Evolutionary conservation across 371 early-diverging fungal genomes (phyloP).

Genomic region (Rhizomucor miehei): DNA sequence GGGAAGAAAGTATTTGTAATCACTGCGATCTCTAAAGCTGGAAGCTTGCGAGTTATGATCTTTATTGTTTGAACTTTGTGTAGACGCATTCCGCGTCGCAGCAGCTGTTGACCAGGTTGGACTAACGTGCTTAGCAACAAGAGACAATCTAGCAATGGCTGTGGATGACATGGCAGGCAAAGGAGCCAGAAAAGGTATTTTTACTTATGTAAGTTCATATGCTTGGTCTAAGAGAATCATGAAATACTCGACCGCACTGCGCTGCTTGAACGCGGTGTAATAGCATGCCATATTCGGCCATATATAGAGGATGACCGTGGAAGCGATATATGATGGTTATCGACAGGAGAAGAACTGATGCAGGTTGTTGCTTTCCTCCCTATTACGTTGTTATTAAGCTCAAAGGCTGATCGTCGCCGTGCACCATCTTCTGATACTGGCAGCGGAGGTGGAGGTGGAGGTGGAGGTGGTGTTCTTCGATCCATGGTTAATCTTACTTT

Average conservation of each 20-base stretch:
- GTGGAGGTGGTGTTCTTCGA: neutral
- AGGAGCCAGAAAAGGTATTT: neutral
- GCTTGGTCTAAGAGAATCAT: neutral
- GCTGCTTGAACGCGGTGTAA: conserved; percentile 10
- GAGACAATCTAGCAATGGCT: conserved; percentile 1
- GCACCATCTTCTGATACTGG: no score
- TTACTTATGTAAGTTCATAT: neutral
- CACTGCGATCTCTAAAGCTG: conserved; percentile 20
- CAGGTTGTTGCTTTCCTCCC: neutral
- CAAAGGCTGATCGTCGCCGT: no score
- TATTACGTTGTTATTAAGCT: no score
- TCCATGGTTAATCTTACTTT: neutral
- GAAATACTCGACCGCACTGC: neutral
- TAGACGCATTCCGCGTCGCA: neutral
- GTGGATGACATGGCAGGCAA: neutral
- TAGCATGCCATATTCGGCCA: conserved; percentile 22
- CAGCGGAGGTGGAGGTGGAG: no score
- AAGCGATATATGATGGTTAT: no score
- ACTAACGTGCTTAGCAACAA: neutral
- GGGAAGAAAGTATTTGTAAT: conserved; percentile 42
- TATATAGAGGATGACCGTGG: conserved; percentile 21
- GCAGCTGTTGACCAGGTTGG: neutral
- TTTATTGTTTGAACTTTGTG: conserved; percentile 2
- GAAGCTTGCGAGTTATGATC: no score
- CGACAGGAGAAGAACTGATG: neutral